A percentile compares a stretch with the other conserved stretches of the same genome.
phyloP scores from a whole-genome alignment of 257 asterid genomes.

The Datura wrightii region DNA sequence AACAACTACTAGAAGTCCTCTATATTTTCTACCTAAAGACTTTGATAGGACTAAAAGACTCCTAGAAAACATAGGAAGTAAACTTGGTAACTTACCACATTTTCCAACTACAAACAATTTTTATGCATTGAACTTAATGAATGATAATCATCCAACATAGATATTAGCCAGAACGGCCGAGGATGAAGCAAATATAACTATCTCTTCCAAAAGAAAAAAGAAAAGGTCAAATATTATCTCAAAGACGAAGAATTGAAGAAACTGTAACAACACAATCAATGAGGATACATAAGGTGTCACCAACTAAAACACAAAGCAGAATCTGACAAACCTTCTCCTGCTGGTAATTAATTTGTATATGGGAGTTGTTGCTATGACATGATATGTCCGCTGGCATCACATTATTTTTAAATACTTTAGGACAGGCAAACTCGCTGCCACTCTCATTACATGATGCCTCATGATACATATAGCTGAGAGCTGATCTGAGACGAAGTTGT shows the following conservation, averaged over 20 bases:
- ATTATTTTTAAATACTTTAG: slow-evolving; percentile 50
- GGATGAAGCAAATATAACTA: slow-evolving; percentile 22
- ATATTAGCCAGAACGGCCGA: neutral
- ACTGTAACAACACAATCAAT: neutral
- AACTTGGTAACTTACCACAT: neutral
- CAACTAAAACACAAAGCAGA: slow-evolving; percentile 38
- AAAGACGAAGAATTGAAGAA: neutral
- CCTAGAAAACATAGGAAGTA: slow-evolving; percentile 1
- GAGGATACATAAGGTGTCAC: slow-evolving; percentile 5
- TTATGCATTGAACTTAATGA: neutral
- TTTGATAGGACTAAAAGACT: neutral
- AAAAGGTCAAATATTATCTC: neutral
- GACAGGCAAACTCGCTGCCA: slow-evolving; percentile 44
- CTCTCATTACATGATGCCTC: slow-evolving; percentile 51
- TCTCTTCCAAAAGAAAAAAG: neutral
- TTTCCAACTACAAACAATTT: neutral
- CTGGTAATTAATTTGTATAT: slow-evolving; percentile 50
- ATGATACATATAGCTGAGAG: slow-evolving; percentile 64
- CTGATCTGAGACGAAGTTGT: slow-evolving; percentile 62
- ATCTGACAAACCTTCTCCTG: slow-evolving; percentile 53
- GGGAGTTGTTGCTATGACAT: slow-evolving; percentile 46
- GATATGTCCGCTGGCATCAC: slow-evolving; percentile 42
- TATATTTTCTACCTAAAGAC: neutral
- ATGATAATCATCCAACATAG: neutral
- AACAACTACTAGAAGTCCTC: neutral